phyloP scores from a whole-genome alignment of 257 asterid genomes.

The Solanum clarkiae region DNA sequence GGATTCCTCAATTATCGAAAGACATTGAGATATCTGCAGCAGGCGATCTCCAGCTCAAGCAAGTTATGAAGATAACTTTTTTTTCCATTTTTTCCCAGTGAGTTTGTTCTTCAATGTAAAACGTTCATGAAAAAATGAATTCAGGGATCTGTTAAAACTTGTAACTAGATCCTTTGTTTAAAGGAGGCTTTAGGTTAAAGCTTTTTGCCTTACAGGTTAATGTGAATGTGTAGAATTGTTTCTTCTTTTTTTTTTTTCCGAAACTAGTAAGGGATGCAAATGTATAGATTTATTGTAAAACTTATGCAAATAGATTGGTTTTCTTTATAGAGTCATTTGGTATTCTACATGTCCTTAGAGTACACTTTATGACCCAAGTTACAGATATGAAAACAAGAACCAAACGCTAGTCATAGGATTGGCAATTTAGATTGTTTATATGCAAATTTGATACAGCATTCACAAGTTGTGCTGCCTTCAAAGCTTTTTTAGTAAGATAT shows the following conservation, averaged over 20 bases:
- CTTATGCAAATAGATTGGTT: background rate
- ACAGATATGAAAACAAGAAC: background rate
- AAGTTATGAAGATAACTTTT: background rate
- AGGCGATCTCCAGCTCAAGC: conserved; percentile 5
- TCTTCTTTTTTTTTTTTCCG: too few species aligned
- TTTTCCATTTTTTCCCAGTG: background rate
- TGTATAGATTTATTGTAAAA: background rate
- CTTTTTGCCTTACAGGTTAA: background rate
- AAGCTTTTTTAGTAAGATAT: background rate
- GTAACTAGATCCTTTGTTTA: background rate
- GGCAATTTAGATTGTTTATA: background rate
- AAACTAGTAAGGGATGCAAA: background rate
- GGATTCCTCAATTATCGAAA: conserved; percentile 31
- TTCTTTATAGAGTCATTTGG: background rate
- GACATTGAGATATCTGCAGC: conserved; percentile 24
- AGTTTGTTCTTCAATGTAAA: background rate
- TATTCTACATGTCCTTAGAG: background rate
- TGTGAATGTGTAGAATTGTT: background rate
- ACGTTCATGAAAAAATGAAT: background rate
- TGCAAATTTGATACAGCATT: background rate
- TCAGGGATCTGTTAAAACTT: background rate
- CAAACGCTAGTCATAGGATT: background rate
- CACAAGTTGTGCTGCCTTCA: background rate
- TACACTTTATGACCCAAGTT: background rate
- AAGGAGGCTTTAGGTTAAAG: background rate